These are phyloP conservation scores for Salicornia ramosissima DNA, from an alignment of 148 eudicot species.

Conservation along the genomic window DNA sequence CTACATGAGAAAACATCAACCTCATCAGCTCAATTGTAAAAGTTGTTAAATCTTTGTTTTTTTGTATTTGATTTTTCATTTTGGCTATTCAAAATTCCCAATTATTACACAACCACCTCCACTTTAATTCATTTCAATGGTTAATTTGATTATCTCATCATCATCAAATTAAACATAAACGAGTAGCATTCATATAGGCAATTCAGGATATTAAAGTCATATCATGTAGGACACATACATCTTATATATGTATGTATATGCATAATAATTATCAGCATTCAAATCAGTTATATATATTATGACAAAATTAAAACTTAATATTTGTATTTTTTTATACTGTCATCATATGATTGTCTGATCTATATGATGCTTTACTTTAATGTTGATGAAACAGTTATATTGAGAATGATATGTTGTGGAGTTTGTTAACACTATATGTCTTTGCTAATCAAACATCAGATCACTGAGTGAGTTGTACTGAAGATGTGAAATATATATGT, in stretches of 20 bases:
- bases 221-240: slow-evolving; percentile 17
- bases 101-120: slow-evolving; percentile 8
- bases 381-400: slow-evolving; percentile 13
- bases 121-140: too few relatives aligned
- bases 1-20: neutral
- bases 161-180: neutral
- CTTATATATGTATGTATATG: neutral
- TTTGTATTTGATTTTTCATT: slow-evolving; percentile 16
- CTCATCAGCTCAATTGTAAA: neutral
- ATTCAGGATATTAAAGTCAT: neutral
- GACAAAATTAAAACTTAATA: slow-evolving; percentile 34
- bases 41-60: slow-evolving; percentile 9
- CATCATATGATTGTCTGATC: slow-evolving; percentile 29
- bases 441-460: too few relatives aligned
- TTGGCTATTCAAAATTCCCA: neutral
- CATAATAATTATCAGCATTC: neutral
- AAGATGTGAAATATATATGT: too few relatives aligned
- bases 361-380: neutral
- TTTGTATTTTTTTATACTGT: slow-evolving; percentile 32
- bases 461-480: too few relatives aligned
- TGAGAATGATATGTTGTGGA: too few relatives aligned
- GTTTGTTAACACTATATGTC: too few relatives aligned
- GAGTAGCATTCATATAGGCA: neutral
- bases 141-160: neutral
- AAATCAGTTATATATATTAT: slow-evolving; percentile 20